Conservation (phyloP, 2,329 filamentous ascomycete species). For the Ophiostoma sp. region DNA sequence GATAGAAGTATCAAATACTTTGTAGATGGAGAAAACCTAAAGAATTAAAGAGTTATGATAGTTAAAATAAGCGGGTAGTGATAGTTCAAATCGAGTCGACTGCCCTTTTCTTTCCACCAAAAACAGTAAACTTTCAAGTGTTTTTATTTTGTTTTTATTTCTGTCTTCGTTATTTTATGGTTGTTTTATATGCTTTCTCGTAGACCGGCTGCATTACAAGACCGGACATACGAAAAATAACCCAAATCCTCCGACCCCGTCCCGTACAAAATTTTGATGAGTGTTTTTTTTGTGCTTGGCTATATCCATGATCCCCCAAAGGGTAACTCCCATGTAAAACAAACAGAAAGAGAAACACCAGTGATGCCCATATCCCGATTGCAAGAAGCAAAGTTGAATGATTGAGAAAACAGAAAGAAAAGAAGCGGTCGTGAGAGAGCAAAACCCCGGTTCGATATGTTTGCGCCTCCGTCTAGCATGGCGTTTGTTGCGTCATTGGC, state of each 20-base stretch:
- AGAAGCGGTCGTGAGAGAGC: neutral
- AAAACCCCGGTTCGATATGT: neutral
- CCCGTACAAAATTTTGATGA: constrained; percentile 5
- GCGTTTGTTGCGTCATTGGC: neutral
- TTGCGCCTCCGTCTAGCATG: neutral
- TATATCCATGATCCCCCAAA: neutral
- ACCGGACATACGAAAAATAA: constrained; percentile 1
- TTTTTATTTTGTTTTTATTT: constrained; percentile 23
- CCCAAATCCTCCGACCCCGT: constrained; percentile 17
- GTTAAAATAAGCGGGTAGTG: neutral
- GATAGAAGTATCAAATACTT: neutral
- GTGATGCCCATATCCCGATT: neutral
- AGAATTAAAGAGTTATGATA: neutral
- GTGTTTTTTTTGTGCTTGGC: constrained; percentile 16
- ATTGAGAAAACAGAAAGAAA: neutral
- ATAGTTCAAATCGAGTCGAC: neutral
- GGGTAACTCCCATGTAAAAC: neutral
- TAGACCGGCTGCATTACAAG: constrained; percentile 3
- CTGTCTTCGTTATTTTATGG: constrained; percentile 18
- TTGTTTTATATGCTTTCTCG: neutral
- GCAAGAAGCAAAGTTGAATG: neutral
- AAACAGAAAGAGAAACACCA: constrained; percentile 10
- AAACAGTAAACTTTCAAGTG: constrained; percentile 12
- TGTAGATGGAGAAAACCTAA: neutral
- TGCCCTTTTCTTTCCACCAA: neutral